Conservation (phyloP, 129 eudicot species). For the Silybum marianum region DNA sequence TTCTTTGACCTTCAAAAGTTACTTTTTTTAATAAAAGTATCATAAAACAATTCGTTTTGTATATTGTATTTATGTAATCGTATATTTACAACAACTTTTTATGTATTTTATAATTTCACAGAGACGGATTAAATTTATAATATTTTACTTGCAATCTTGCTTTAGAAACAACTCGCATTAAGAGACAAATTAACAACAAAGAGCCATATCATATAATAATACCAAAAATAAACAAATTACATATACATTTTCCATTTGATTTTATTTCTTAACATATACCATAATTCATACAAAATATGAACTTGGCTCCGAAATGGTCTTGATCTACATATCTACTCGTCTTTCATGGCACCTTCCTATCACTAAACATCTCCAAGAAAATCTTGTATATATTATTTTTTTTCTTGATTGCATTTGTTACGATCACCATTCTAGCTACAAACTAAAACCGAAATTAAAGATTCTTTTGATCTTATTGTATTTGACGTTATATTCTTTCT, state of each 20-base stretch:
- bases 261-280: not conserved
- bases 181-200: not conserved
- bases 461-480: conserved; percentile 2
- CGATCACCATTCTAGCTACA: not conserved
- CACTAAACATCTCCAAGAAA: not conserved
- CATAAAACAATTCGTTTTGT: not conserved
- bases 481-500: not conserved
- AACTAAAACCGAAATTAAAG: not conserved
- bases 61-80: no score
- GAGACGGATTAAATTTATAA: not conserved
- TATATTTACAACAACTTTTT: not conserved
- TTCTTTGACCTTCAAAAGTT: conserved; percentile 1
- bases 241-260: no score
- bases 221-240: not conserved
- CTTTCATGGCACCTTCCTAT: not conserved
- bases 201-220: not conserved
- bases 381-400: not conserved
- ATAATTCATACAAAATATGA: no score
- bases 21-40: not conserved
- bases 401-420: not conserved
- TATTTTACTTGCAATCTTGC: no score
- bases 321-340: no score
- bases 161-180: no score
- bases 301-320: no score
- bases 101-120: not conserved